Conservation (phyloP, 1,284 basidiomycete species). For the Ganoderma resinaceum region DNA sequence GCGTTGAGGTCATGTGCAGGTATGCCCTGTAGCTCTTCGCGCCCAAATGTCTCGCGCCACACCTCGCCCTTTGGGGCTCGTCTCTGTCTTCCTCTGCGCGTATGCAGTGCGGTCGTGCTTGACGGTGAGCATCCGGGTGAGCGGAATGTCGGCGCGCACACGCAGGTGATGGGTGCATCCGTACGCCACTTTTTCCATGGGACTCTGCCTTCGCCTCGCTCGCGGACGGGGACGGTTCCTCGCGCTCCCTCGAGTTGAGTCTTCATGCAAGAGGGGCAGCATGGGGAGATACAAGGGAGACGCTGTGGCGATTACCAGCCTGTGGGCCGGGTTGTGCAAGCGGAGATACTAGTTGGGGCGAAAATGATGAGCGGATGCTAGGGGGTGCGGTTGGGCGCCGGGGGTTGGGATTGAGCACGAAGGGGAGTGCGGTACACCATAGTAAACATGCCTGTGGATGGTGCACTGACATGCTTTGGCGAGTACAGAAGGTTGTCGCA, state of each 20-base stretch:
- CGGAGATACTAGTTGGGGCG: conserved; percentile 29
- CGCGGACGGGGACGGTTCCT: no score
- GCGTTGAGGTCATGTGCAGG: no score
- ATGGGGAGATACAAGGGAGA: conserved; percentile 20
- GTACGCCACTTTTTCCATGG: no score
- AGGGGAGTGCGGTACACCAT: background rate
- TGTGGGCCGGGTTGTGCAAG: conserved; percentile 26
- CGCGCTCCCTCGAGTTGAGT: conserved; percentile 22
- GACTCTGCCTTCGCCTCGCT: no score
- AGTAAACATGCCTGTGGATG: conserved; percentile 7
- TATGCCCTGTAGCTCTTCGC: no score
- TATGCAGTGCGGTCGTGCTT: no score
- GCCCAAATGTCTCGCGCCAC: no score
- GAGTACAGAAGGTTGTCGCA: conserved; percentile 31
- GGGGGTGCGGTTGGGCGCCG: background rate
- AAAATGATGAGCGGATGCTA: background rate
- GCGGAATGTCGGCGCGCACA: no score
- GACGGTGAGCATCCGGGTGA: no score
- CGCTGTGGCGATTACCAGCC: conserved; percentile 19
- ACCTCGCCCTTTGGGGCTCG: no score
- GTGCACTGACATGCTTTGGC: conserved; percentile 11
- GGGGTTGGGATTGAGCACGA: background rate
- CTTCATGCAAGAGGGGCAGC: conserved; percentile 30
- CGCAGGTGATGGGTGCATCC: no score
- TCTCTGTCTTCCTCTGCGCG: no score